A percentile compares a stretch with the other conserved stretches of the same genome.
Conservation (phyloP, 164 flowering plant species). For the Annona cherimola region DNA sequence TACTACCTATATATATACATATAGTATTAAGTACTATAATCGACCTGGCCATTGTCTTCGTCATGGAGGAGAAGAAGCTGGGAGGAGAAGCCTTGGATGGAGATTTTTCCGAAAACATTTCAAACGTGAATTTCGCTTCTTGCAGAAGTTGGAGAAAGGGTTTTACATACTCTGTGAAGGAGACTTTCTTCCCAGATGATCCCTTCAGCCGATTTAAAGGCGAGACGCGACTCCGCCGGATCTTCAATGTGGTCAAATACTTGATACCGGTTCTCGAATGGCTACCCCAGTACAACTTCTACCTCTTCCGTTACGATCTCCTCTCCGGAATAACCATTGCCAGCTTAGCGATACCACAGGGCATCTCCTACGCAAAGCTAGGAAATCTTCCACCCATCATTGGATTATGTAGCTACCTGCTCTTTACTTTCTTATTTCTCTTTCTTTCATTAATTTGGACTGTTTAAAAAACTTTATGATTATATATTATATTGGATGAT, state of each 20-base stretch:
- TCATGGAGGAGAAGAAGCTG: no score
- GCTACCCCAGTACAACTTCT: constrained; percentile 43
- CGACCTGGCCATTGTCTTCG: no score
- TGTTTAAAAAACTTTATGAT: not conserved
- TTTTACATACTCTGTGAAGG: constrained; percentile 40
- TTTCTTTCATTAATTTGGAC: not conserved
- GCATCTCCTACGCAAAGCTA: constrained; percentile 74
- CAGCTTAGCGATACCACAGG: constrained; percentile 73
- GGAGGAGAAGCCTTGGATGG: no score
- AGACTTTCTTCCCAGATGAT: constrained; percentile 74
- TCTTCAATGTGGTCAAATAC: constrained; percentile 21
- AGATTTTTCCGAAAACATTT: not conserved
- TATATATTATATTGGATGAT: not conserved
- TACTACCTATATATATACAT: no score
- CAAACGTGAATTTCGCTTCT: constrained; percentile 24
- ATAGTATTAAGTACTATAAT: no score
- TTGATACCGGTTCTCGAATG: constrained; percentile 63
- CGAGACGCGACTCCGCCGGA: constrained; percentile 6
- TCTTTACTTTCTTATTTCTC: not conserved
- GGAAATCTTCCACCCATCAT: constrained; percentile 51
- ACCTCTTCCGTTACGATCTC: constrained; percentile 35
- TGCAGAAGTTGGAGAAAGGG: constrained; percentile 31
- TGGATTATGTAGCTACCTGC: constrained; percentile 54
- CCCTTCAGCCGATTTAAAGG: constrained; percentile 44
- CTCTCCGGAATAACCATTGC: constrained; percentile 72